phyloP scores from a whole-genome alignment of 2,329 filamentous ascomycete species.

The Scedosporium aurantiacum region DNA sequence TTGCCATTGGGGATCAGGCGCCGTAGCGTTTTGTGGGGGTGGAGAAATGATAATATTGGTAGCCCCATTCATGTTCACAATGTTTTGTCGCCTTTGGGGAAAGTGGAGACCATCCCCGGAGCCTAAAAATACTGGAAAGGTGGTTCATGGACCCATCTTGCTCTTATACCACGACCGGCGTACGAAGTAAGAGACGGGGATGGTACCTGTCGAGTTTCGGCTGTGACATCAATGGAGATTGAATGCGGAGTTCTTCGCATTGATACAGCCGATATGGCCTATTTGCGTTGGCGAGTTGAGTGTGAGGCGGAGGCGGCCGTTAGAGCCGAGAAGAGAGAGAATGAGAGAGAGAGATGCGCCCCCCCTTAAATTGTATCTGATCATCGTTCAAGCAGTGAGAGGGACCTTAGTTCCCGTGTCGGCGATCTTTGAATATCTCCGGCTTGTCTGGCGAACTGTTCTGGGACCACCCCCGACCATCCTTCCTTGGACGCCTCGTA shows the following conservation, averaged over 20 bases:
- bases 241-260: not conserved
- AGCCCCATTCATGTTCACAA: no score
- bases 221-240: not conserved
- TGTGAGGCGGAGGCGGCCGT: not conserved
- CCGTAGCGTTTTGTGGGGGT: constrained; percentile 1
- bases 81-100: no score
- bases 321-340: no score
- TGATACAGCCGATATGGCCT: not conserved
- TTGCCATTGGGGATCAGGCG: not conserved
- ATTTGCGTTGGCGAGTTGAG: not conserved
- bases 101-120: not conserved
- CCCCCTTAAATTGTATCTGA: not conserved
- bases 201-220: not conserved
- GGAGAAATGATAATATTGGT: not conserved
- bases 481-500: not conserved
- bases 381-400: not conserved
- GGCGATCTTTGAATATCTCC: not conserved
- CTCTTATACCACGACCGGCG: no score
- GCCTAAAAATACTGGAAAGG: not conserved
- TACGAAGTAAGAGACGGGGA: no score
- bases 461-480: not conserved
- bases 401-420: no score
- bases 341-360: not conserved
- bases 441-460: not conserved
- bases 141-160: no score